Evolutionary conservation across 768 basidiomycete species (phyloP).

Genomic region (Phallus indusiatus): DNA sequence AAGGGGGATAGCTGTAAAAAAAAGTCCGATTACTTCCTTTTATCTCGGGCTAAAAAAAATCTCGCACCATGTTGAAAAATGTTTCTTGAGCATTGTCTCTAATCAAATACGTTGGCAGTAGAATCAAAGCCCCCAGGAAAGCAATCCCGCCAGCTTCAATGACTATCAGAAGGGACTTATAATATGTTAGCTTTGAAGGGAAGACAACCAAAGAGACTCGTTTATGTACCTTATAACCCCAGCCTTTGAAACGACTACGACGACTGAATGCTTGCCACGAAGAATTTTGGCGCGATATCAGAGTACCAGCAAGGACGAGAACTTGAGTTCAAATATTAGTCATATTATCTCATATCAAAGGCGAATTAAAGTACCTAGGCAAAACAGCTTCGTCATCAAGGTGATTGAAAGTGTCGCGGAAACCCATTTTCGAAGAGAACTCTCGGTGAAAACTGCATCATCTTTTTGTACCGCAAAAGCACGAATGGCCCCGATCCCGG

Average conservation of each 20-base stretch:
- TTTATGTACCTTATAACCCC: conserved; percentile 3
- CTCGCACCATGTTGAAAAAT: background rate
- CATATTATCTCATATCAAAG: background rate
- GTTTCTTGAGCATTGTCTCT: conserved; percentile 4
- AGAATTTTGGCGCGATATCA: background rate
- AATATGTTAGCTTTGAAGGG: background rate
- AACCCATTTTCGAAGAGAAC: conserved; percentile 1
- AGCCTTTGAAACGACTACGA: background rate
- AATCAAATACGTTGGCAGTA: conserved; percentile 1
- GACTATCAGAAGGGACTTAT: background rate
- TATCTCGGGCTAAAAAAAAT: background rate
- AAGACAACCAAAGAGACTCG: background rate
- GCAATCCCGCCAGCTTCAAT: conserved; percentile 2
- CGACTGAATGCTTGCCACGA: background rate
- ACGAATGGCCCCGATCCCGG: conserved; percentile 3
- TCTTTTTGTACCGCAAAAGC: conserved; percentile 1
- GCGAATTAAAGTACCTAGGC: background rate
- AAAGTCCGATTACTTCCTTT: background rate
- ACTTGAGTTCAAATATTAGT: background rate
- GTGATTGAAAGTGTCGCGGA: conserved; percentile 4
- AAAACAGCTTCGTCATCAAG: conserved; percentile 4
- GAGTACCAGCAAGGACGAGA: background rate
- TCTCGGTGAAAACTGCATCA: conserved; percentile 5
- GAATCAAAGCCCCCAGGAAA: background rate
- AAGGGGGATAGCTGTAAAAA: background rate